These are phyloP conservation scores for Aspergillus flavus DNA, from an alignment of 2,329 filamentous ascomycete genomes.

Conservation along the genomic window DNA sequence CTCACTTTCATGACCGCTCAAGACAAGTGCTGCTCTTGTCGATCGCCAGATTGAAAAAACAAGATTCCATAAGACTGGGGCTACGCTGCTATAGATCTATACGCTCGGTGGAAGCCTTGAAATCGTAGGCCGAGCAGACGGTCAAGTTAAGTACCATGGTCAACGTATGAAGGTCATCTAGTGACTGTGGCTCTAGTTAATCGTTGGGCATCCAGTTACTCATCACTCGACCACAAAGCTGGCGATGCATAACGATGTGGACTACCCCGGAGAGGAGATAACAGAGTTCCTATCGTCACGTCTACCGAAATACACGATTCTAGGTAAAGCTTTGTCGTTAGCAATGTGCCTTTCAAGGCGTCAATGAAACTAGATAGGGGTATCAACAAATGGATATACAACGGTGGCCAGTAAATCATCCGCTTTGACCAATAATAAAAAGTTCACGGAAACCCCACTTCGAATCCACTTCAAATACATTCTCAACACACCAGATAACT, in stretches of 20 bases:
- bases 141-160: background rate
- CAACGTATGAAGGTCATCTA: background rate
- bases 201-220: background rate
- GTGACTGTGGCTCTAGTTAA: background rate
- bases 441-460: no score
- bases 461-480: no score
- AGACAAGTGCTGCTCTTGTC: background rate
- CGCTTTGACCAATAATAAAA: no score
- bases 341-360: background rate
- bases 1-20: no score
- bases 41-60: background rate
- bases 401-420: background rate
- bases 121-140: background rate
- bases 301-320: background rate
- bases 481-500: no score
- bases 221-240: background rate
- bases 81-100: background rate
- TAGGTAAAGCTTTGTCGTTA: background rate
- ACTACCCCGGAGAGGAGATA: background rate
- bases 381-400: background rate
- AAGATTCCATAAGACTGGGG: background rate
- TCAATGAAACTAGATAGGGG: background rate
- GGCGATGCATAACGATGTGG: background rate
- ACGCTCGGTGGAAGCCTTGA: background rate
- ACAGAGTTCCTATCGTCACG: background rate